A percentile compares a stretch with the other conserved stretches of the same genome.
Evolutionary conservation across 2,329 filamentous ascomycete genomes (phyloP).

Genomic region (Fusarium miscanthi): DNA sequence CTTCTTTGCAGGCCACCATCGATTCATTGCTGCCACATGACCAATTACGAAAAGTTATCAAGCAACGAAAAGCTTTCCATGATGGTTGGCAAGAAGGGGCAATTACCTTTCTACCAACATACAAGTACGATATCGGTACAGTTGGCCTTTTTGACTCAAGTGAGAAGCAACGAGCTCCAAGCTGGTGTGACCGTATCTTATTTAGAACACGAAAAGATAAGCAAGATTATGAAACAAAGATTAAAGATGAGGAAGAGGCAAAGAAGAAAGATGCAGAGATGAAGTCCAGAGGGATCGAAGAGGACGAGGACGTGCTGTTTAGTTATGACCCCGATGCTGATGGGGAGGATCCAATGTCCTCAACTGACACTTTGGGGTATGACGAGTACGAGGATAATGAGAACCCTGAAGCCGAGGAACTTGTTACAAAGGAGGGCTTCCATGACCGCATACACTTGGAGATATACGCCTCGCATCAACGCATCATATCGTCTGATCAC

Average conservation of each 20-base stretch:
- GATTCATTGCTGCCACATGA: slow-evolving; percentile 90
- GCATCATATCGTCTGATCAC: slow-evolving; percentile 92
- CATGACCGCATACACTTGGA: slow-evolving; percentile 66
- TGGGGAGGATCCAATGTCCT: slow-evolving; percentile 54
- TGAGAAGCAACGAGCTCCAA: slow-evolving; percentile 91
- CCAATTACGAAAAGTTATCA: slow-evolving; percentile 81
- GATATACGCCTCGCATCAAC: slow-evolving; percentile 87
- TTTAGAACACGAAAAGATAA: slow-evolving; percentile 82
- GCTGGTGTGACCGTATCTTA: slow-evolving; percentile 96
- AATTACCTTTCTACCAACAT: slow-evolving; percentile 91
- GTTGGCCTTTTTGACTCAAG: slow-evolving; percentile 93
- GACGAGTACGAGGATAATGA: slow-evolving; percentile 67
- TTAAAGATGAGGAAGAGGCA: slow-evolving; percentile 72
- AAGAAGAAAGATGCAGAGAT: slow-evolving; percentile 85
- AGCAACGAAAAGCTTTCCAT: slow-evolving; percentile 81
- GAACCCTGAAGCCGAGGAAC: slow-evolving; percentile 58
- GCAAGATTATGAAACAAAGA: slow-evolving; percentile 70
- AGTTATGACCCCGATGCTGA: slow-evolving; percentile 90
- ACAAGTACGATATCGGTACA: slow-evolving; percentile 98
- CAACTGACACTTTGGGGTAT: slow-evolving; percentile 62
- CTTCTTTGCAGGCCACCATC: slow-evolving; percentile 88
- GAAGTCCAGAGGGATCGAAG: slow-evolving; percentile 81
- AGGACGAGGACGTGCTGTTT: slow-evolving; percentile 87
- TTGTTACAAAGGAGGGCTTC: slow-evolving; percentile 68
- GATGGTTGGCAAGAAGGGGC: slow-evolving; percentile 92